Evolutionary conservation across 306 rosid genomes (phyloP).

Genomic region (Fragaria vesca): DNA sequence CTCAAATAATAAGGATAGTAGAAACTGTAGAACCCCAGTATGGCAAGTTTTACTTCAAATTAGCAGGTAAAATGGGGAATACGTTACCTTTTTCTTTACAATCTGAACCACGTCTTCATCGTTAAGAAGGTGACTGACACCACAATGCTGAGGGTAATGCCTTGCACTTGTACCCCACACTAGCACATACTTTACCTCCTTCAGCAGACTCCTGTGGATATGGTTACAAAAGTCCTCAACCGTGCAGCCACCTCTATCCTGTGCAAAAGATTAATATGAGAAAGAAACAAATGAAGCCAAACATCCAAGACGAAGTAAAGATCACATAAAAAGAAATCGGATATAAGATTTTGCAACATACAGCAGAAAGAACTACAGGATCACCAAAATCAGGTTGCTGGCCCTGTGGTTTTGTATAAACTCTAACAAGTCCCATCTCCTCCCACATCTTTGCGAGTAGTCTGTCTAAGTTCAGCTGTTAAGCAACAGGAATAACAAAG

Average conservation of each 20-base stretch:
- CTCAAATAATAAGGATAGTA: not conserved
- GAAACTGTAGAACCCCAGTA: not conserved
- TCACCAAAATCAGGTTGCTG: constrained; percentile 97
- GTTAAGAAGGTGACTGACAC: constrained; percentile 67
- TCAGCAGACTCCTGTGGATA: constrained; percentile 89
- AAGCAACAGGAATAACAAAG: constrained; percentile 25
- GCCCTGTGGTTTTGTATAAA: constrained; percentile 98
- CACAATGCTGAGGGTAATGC: constrained; percentile 97
- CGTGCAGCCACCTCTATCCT: constrained; percentile 98
- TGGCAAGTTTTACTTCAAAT: not conserved
- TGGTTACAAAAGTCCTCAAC: constrained; percentile 98
- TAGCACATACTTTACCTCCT: constrained; percentile 97
- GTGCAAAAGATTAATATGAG: constrained; percentile 27
- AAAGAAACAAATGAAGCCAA: not conserved
- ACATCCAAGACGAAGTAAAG: constrained; percentile 6
- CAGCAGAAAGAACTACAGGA: constrained; percentile 94
- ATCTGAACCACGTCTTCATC: constrained; percentile 98
- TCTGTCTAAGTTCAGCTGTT: constrained; percentile 95
- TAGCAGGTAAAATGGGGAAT: not conserved
- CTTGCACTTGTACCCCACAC: constrained; percentile 95
- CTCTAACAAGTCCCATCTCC: constrained; percentile 97
- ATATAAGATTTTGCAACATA: constrained; percentile 41
- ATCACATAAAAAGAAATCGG: constrained; percentile 8
- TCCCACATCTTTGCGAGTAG: constrained; percentile 97
- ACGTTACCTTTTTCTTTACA: constrained; percentile 91